phyloP scores from a whole-genome alignment of 768 basidiomycete species.

The Holtermanniella nyarrowii region DNA sequence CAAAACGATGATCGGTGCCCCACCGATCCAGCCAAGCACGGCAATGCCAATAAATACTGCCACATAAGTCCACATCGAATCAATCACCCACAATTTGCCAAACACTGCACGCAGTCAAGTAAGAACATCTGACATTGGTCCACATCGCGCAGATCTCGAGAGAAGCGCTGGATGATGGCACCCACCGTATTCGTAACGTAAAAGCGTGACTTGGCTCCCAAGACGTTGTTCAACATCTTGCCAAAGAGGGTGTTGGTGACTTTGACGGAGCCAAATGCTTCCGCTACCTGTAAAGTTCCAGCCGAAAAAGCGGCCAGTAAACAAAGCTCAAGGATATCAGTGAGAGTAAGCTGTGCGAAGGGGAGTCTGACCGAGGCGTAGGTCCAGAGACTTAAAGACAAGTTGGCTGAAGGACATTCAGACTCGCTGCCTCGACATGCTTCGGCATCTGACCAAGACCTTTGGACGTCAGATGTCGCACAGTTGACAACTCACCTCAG shows the following conservation, averaged over 20 bases:
- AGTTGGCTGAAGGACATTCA: no score
- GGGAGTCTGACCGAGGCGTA: no score
- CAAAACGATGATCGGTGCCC: background rate
- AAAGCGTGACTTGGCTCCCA: slow-evolving; percentile 24
- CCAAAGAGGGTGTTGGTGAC: background rate
- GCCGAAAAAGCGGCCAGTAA: no score
- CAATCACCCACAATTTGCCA: background rate
- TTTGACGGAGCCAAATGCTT: background rate
- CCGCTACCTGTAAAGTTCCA: background rate
- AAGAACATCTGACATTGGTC: slow-evolving; percentile 8
- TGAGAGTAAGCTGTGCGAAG: no score
- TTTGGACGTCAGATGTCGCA: slow-evolving; percentile 1
- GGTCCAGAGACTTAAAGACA: no score
- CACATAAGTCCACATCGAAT: background rate
- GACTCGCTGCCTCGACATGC: background rate
- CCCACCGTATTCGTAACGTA: slow-evolving; percentile 26
- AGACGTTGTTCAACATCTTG: slow-evolving; percentile 20
- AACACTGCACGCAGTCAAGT: slow-evolving; percentile 7
- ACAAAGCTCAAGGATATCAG: no score
- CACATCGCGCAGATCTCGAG: slow-evolving; percentile 12
- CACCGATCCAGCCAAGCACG: background rate
- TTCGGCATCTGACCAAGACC: slow-evolving; percentile 20
- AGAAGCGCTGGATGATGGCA: slow-evolving; percentile 31
- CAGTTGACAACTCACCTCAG: slow-evolving; percentile 14
- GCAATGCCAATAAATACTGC: background rate